A percentile compares a stretch with the other conserved stretches of the same genome.
phyloP scores from a whole-genome alignment of 192 early-diverging fungal genomes.

The Mortierella claussenii region DNA sequence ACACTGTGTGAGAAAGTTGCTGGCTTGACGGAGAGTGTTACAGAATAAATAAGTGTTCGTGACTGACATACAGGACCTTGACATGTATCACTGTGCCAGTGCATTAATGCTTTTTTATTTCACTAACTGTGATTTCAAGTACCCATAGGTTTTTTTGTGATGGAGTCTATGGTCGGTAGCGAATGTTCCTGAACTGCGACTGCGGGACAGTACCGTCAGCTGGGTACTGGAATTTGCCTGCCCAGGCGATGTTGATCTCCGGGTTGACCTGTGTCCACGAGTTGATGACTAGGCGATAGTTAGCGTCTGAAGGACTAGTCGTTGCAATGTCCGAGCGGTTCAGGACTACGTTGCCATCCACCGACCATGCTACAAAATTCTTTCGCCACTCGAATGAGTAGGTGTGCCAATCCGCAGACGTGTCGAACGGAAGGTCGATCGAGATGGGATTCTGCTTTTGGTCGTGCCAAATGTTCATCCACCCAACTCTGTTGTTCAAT shows the following conservation, averaged over 20 bases:
- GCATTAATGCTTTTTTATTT: too few relatives aligned
- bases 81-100: too few relatives aligned
- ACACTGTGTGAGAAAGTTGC: too few relatives aligned
- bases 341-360: conserved; percentile 33
- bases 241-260: conserved; percentile 38
- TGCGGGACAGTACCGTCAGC: conserved; percentile 15
- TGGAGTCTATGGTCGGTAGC: conserved; percentile 19
- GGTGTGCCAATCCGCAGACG: conserved; percentile 35
- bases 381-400: conserved; percentile 46
- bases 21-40: too few relatives aligned
- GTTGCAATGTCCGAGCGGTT: conserved; percentile 42
- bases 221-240: conserved; percentile 39
- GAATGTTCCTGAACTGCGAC: conserved; percentile 42
- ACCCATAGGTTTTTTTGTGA: too few relatives aligned
- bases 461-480: conserved; percentile 50
- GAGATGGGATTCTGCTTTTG: conserved; percentile 33
- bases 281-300: conserved; percentile 40
- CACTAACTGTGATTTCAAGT: too few relatives aligned
- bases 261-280: conserved; percentile 47
- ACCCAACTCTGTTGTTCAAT: conserved; percentile 30
- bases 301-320: conserved; percentile 7
- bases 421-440: conserved; percentile 43
- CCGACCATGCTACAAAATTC: conserved; percentile 35
- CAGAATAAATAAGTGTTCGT: too few relatives aligned
- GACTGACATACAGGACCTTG: too few relatives aligned